Percentiles rank a stretch among this genome's conserved stretches.
Evolutionary conservation across 768 basidiomycete species (phyloP).

Genomic region (Mycena leptocephala): DNA sequence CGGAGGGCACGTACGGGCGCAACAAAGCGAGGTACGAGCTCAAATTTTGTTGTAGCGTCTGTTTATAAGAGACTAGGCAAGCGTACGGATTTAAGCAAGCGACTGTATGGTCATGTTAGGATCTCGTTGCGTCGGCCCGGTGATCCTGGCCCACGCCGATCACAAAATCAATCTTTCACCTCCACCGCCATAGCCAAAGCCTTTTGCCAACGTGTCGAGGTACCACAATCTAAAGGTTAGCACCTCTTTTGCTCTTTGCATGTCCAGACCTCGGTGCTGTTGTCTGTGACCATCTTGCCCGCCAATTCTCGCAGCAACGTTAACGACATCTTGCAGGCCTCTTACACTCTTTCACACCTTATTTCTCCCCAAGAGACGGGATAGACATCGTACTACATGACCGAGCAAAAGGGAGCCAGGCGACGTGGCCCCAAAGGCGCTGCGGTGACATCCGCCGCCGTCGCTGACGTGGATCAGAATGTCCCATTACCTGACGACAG

Average conservation of each 20-base stretch:
- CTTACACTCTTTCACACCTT: slow-evolving; percentile 30
- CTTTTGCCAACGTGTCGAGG: slow-evolving; percentile 32
- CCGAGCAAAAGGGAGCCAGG: slow-evolving; percentile 3
- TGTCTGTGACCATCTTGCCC: background rate
- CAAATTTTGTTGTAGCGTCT: too few species aligned
- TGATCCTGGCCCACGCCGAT: slow-evolving; percentile 4
- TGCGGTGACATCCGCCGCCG: background rate
- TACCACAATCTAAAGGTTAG: slow-evolving; percentile 15
- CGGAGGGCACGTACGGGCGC: too few species aligned
- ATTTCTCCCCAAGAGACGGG: background rate
- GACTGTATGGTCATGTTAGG: too few species aligned
- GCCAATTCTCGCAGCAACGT: background rate
- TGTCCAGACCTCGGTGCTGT: background rate
- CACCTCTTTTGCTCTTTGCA: background rate
- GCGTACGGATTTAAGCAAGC: too few species aligned
- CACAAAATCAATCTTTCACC: slow-evolving; percentile 13
- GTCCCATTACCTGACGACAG: slow-evolving; percentile 10
- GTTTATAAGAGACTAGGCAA: too few species aligned
- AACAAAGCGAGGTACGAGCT: too few species aligned
- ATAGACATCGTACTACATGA: background rate
- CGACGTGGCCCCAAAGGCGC: slow-evolving; percentile 9
- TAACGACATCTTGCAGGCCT: slow-evolving; percentile 21
- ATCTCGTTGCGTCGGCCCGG: too few species aligned
- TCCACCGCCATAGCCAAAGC: background rate
- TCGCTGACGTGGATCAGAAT: background rate